Base-by-base conservation (phyloP, 495 filamentous ascomycete species). In the Recurvomyces mirabilis region DNA sequence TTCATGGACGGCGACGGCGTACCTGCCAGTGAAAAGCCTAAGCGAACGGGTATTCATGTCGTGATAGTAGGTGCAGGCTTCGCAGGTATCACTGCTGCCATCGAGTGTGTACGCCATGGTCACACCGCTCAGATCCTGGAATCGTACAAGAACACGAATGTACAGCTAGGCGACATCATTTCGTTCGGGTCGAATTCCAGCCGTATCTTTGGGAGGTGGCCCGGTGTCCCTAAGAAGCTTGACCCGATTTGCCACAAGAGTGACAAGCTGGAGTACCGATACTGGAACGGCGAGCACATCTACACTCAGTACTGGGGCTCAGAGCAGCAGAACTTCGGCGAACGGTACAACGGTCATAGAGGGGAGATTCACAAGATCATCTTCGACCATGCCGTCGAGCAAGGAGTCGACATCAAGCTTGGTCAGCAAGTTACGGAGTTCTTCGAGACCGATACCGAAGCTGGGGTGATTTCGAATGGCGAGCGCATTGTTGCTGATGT, bases 31-130 rank as follows among this genome's bases (percentile, higher is more conserved):
- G 14, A 24, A n/a, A 42, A 36, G 32, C 29, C 38, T 11, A 28
- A 18, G 17, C 35, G 40, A 11, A 74, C 60, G 12, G 74, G 74
- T 14, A 76, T 81, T 47, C 65, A 72, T 37, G 68, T 81, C 12
- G 55, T 81, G 14, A 70, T 81, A 33, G 71, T 81, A 10, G 78
- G 78, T 5, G 73, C 61, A 5, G 79, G 79, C 30, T 71, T 82
- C 25, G 79, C 70, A 31, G 79, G 79, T 9, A 61, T 82, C 15
- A 78, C 73, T 0, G 73, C 74, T 1, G 69, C 74, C 17, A 71
- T 82, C 18, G 78, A 83, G 62, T 77, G 74, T 46, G 54, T 65
- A 31, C 68, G 77, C n/a, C 77, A 83, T 56, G 78, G 78, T 4
- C 77, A 82, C 45, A 69, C 65, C 26, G 77, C 77, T 26, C 56